A percentile compares a stretch with the other conserved stretches of the same genome.
These are phyloP conservation scores for Xylaria nigripes DNA, from an alignment of 495 filamentous ascomycete species.

Conservation along the genomic window DNA sequence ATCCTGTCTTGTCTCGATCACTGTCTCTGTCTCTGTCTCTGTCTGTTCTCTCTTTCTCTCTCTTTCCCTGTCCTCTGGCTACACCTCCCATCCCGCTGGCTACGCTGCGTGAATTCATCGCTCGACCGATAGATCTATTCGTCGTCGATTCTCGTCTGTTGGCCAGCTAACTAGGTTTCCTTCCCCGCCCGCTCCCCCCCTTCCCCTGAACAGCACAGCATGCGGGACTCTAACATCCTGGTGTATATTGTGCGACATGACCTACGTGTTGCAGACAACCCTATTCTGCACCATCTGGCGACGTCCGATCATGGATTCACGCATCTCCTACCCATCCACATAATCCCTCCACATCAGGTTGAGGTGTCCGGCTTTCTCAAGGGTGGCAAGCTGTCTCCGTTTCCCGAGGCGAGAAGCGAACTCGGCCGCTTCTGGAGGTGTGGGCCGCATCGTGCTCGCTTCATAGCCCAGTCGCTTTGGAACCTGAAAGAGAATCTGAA, in stretches of 20 bases:
- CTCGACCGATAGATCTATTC: not conserved
- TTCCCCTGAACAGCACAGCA: too few species aligned
- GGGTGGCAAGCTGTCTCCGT: slow-evolving; percentile 40
- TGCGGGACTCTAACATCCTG: slow-evolving; percentile 37
- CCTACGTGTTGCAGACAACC: slow-evolving; percentile 60
- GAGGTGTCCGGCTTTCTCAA: slow-evolving; percentile 62
- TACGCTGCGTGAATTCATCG: not conserved
- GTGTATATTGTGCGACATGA: slow-evolving; percentile 60
- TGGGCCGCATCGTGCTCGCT: slow-evolving; percentile 59
- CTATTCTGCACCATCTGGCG: slow-evolving; percentile 49
- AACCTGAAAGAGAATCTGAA: slow-evolving; percentile 52
- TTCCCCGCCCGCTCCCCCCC: not conserved
- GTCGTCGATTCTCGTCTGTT: not conserved
- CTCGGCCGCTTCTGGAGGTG: slow-evolving; percentile 57
- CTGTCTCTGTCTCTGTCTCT: too few species aligned
- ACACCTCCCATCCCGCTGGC: not conserved
- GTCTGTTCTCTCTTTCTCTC: too few species aligned
- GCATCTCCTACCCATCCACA: slow-evolving; percentile 58
- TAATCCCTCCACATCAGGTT: slow-evolving; percentile 56
- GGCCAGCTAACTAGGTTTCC: not conserved
- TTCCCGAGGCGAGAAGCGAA: slow-evolving; percentile 47
- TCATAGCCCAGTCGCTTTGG: slow-evolving; percentile 60
- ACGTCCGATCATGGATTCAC: slow-evolving; percentile 47
- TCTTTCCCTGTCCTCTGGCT: too few species aligned
- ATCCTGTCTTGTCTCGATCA: not conserved